Base-by-base conservation (phyloP, 495 filamentous ascomycete genomes). In the Hypoxylon crocopeplum region DNA sequence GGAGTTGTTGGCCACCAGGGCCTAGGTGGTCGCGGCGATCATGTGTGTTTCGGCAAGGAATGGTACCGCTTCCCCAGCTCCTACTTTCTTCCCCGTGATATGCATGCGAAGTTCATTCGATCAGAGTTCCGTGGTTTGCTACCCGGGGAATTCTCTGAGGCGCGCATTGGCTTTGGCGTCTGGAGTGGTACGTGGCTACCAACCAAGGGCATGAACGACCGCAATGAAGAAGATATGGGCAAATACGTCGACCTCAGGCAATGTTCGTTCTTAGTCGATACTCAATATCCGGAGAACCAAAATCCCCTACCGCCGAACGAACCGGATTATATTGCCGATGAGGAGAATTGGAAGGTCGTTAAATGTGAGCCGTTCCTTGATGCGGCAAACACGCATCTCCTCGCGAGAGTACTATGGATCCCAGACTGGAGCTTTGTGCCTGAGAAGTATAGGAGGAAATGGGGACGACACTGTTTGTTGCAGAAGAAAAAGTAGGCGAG, bases 41-140 rank as follows among this genome's bases (percentile, higher is more conserved):
- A 77, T 21, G 84, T 99, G 3, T 99, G 95, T 72, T 82, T 97
- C 39, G 93, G 89, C 34, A 98, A 97, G 70, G 95, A 99, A 70
- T 99, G 95, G 95, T 97, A 99, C 69, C 90, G 95, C 40, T 99
- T 96, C 67, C 95, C 95, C 8, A 92, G 90, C 11, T 93, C 91
- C 3, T 98, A 93, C 75, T 90, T 93, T 70, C 79, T 99, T 0
- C 95, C 95, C 0, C 71, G 85, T 5, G 80, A 80, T 37, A 88
- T 92, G 81, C 83, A 82, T 34, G 90, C 90, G 53, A 95, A 91
- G 56, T 98, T 96, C 62, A 77, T 99, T 45, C 88, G 87, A 62
- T 94, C 90, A 64, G 90, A 91, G 53, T 99, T 99, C 74, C 79
- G 82, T 20, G 95, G 95, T 7, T 73, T 99, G 32, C 79, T 99